Evolutionary conservation across 495 filamentous ascomycete species (phyloP).

Genomic region (Aspergillus nanangensis): DNA sequence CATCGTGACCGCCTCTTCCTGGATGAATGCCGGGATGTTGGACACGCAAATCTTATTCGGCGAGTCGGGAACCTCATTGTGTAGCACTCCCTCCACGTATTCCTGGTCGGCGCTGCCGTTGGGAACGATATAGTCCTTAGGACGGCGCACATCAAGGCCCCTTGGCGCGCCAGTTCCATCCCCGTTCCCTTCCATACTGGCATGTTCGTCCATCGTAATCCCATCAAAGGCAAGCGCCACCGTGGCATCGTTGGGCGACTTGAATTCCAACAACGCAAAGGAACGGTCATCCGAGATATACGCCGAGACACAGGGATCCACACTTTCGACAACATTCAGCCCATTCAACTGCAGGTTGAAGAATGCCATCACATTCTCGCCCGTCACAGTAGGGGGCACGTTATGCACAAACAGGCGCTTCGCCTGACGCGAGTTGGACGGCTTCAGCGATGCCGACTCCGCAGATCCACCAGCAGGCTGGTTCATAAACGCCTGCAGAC

Average conservation of each 20-base stretch:
- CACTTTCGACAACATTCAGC: conserved; percentile 78
- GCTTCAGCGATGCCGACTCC: conserved; percentile 77
- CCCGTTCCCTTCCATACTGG: conserved; percentile 48
- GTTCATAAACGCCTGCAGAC: conserved; percentile 92
- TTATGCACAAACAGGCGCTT: conserved; percentile 88
- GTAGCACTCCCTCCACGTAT: conserved; percentile 72
- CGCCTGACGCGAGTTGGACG: conserved; percentile 85
- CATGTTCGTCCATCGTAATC: conserved; percentile 76
- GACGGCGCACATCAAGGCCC: conserved; percentile 79
- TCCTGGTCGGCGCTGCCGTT: conserved; percentile 66
- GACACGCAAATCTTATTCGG: conserved; percentile 92
- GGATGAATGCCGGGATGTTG: conserved; percentile 81
- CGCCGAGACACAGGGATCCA: conserved; percentile 82
- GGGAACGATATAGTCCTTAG: conserved; percentile 97
- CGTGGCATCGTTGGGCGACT: conserved; percentile 79
- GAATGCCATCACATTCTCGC: conserved; percentile 72
- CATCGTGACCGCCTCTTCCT: conserved; percentile 86
- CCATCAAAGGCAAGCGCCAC: conserved; percentile 88
- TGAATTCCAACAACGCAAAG: conserved; percentile 91
- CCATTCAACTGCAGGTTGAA: conserved; percentile 96
- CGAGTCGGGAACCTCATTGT: conserved; percentile 80
- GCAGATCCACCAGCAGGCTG: conserved; percentile 73
- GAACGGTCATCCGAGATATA: conserved; percentile 71
- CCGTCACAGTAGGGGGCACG: conserved; percentile 61
- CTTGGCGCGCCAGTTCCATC: conserved; percentile 47